A percentile compares a stretch with the other conserved stretches of the same genome.
These are phyloP conservation scores for Tylopilus sp. DNA, from an alignment of 1,284 basidiomycete species.

Conservation along the genomic window DNA sequence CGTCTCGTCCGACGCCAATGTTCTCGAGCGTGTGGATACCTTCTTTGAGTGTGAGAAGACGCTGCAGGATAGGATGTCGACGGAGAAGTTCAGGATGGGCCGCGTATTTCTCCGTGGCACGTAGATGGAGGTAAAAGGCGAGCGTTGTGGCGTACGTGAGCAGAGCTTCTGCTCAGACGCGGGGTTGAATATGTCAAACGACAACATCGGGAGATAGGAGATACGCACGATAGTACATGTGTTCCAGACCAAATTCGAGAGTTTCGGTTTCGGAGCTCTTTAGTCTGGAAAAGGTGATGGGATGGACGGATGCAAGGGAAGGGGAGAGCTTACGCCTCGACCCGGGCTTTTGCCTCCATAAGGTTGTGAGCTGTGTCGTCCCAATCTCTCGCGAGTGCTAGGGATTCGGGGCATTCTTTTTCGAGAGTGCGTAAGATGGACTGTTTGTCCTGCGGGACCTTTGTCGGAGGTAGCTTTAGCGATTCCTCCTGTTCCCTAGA, in stretches of 20 bases:
- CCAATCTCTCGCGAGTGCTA: slow-evolving; percentile 76
- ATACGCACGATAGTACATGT: slow-evolving; percentile 73
- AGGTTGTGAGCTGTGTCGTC: slow-evolving; percentile 62
- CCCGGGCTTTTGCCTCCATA: slow-evolving; percentile 50
- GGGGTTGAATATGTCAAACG: slow-evolving; percentile 1
- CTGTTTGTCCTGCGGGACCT: slow-evolving; percentile 58
- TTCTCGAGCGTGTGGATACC: slow-evolving; percentile 81
- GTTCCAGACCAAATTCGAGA: slow-evolving; percentile 62
- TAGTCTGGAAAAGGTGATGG: slow-evolving; percentile 40
- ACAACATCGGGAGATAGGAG: neutral
- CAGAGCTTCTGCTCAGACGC: slow-evolving; percentile 65
- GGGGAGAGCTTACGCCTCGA: slow-evolving; percentile 51
- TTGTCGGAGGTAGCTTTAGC: slow-evolving; percentile 22
- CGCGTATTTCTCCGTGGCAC: slow-evolving; percentile 64
- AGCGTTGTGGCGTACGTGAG: slow-evolving; percentile 89
- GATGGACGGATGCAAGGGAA: slow-evolving; percentile 1
- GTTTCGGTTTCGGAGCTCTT: slow-evolving; percentile 48
- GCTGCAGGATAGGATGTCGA: slow-evolving; percentile 76
- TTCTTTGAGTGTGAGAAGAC: slow-evolving; percentile 85
- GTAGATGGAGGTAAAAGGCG: slow-evolving; percentile 90
- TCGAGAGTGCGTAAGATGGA: slow-evolving; percentile 73
- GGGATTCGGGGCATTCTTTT: slow-evolving; percentile 75
- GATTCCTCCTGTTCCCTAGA: slow-evolving; percentile 39
- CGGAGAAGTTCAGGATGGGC: slow-evolving; percentile 64
- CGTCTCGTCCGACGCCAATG: slow-evolving; percentile 60